Evolutionary conservation across 768 basidiomycete genomes (phyloP).

Genomic region (Tulasnella sp.): DNA sequence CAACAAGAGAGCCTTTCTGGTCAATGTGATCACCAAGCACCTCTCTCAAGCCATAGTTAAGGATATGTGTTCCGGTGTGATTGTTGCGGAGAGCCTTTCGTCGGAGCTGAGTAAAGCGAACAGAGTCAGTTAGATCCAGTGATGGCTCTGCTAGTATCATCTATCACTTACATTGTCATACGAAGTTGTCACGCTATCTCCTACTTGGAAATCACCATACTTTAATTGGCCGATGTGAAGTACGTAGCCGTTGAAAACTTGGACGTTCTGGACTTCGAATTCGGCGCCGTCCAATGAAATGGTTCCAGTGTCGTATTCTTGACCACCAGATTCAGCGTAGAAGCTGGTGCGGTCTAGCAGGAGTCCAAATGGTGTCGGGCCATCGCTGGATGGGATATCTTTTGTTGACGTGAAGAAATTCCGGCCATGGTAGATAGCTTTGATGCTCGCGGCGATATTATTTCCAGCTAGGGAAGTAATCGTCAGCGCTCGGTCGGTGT

Average conservation of each 20-base stretch:
- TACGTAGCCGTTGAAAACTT: constrained; percentile 92
- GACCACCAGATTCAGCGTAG: constrained; percentile 96
- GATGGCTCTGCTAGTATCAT: neutral
- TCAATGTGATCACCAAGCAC: constrained; percentile 95
- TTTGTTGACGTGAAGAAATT: constrained; percentile 62
- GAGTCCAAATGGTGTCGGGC: constrained; percentile 60
- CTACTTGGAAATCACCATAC: constrained; percentile 74
- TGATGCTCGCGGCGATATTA: constrained; percentile 65
- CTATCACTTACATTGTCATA: constrained; percentile 73
- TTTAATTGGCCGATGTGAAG: constrained; percentile 85
- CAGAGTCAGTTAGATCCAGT: neutral
- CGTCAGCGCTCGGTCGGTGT: neutral
- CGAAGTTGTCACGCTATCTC: constrained; percentile 74
- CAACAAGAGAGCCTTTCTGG: constrained; percentile 96
- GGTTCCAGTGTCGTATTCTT: constrained; percentile 93
- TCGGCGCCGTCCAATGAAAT: constrained; percentile 85
- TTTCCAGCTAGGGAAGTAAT: neutral
- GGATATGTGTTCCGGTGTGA: constrained; percentile 96
- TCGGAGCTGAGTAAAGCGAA: constrained; percentile 50
- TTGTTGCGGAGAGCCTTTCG: constrained; percentile 96
- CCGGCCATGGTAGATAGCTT: constrained; percentile 78
- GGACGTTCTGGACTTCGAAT: constrained; percentile 90
- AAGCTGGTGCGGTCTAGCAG: constrained; percentile 90
- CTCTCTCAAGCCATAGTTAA: constrained; percentile 89
- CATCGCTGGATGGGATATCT: constrained; percentile 47